Percentiles rank a stretch among this genome's conserved stretches.
Evolutionary conservation across 1,139 yeast genomes (phyloP).

Genomic region (Yamadazyma diospyri): DNA sequence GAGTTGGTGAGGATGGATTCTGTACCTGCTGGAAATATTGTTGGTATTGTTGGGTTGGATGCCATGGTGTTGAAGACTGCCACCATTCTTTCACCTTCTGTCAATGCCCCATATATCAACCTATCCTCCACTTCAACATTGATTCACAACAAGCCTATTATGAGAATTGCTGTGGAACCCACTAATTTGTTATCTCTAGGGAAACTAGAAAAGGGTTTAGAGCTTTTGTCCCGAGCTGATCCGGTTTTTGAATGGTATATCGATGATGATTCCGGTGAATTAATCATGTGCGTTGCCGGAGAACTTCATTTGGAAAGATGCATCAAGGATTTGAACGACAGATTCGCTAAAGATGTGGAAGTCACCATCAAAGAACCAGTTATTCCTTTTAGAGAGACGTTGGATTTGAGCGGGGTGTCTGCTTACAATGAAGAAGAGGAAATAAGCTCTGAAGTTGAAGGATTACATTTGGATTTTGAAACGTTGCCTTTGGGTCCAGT

Average conservation of each 20-base stretch:
- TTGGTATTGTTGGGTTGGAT: constrained; percentile 90
- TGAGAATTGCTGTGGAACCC: constrained; percentile 93
- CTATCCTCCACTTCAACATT: constrained; percentile 56
- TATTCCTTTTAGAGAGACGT: constrained; percentile 91
- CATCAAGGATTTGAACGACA: constrained; percentile 77
- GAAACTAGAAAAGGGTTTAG: constrained; percentile 73
- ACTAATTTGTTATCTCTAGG: constrained; percentile 78
- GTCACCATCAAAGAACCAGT: constrained; percentile 87
- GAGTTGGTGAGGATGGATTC: constrained; percentile 72
- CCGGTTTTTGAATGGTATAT: constrained; percentile 87
- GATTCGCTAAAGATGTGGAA: constrained; percentile 86
- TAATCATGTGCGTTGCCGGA: constrained; percentile 91
- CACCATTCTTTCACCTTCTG: constrained; percentile 48
- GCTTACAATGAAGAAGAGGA: constrained; percentile 17
- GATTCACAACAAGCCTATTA: constrained; percentile 76
- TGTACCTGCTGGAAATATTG: constrained; percentile 94
- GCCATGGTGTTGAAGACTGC: constrained; percentile 83
- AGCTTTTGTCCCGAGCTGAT: constrained; percentile 78
- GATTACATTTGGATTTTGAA: constrained; percentile 49
- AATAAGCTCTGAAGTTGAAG: constrained; percentile 31
- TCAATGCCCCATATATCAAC: constrained; percentile 56
- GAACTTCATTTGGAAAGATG: constrained; percentile 91
- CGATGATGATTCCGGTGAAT: constrained; percentile 84
- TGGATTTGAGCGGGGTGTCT: constrained; percentile 25
- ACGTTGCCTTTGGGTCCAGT: constrained; percentile 57